A percentile compares a stretch with the other conserved stretches of the same genome.
Evolutionary conservation across 140 eudicot genomes (phyloP).

Genomic region (Stevia rebaudiana): DNA sequence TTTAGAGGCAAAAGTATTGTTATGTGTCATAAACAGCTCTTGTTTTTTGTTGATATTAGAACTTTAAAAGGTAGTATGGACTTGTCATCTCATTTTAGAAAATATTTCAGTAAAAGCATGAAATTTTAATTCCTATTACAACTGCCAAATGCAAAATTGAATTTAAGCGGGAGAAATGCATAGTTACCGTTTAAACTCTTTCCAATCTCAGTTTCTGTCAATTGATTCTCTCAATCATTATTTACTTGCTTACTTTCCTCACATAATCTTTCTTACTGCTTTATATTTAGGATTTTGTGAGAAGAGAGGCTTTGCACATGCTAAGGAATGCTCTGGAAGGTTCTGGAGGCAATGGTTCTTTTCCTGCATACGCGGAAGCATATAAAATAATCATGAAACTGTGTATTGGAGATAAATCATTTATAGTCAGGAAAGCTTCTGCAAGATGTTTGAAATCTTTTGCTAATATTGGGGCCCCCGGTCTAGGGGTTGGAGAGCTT

Average conservation of each 20-base stretch:
- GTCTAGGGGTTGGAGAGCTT: constrained; percentile 78
- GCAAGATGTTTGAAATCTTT: constrained; percentile 93
- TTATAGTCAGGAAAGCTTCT: constrained; percentile 86
- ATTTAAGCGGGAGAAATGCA: constrained; percentile 12
- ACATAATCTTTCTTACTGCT: constrained; percentile 15
- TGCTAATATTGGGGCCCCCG: constrained; percentile 91
- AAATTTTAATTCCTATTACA: not conserved
- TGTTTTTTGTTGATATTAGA: not conserved
- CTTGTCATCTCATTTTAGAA: constrained; percentile 13
- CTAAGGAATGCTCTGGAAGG: constrained; percentile 90
- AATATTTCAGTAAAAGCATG: not conserved
- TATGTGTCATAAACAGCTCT: not conserved
- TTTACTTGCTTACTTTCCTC: constrained; percentile 4
- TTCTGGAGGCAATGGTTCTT: constrained; percentile 70
- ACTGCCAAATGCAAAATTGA: not conserved
- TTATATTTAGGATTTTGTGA: constrained; percentile 72
- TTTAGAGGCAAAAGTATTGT: not conserved
- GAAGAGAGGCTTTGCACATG: constrained; percentile 92
- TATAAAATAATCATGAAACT: constrained; percentile 61
- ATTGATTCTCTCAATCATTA: not conserved
- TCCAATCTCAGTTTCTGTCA: not conserved
- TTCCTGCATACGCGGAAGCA: constrained; percentile 79
- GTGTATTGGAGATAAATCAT: constrained; percentile 81
- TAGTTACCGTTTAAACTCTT: constrained; percentile 5
- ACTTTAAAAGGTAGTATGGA: not conserved